Conservation (phyloP, 345 rosid species). For the Erodium maritimum region DNA sequence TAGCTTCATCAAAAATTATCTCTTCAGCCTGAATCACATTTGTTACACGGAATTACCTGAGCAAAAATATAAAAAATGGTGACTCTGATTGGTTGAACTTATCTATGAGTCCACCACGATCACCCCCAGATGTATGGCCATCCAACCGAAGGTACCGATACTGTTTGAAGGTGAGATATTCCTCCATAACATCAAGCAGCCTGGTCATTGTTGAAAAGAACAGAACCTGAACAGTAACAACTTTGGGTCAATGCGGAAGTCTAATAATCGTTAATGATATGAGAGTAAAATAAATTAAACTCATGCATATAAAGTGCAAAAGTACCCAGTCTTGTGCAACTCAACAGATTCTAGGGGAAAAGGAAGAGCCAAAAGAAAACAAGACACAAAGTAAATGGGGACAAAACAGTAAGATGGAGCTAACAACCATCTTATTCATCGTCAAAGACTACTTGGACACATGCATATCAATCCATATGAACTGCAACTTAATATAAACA, state of each 20-base stretch:
- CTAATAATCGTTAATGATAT: background rate
- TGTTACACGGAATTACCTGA: slow-evolving; percentile 39
- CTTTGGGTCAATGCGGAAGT: slow-evolving; percentile 8
- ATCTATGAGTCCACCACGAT: slow-evolving; percentile 81
- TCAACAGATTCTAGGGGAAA: background rate
- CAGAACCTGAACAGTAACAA: slow-evolving; percentile 45
- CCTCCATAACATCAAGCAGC: slow-evolving; percentile 94
- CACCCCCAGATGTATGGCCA: slow-evolving; percentile 89
- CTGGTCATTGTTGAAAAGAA: slow-evolving; percentile 97
- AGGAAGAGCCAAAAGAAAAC: background rate
- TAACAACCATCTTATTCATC: background rate
- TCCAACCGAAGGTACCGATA: slow-evolving; percentile 80
- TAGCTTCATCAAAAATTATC: background rate
- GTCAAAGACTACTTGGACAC: background rate
- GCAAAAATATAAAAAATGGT: slow-evolving; percentile 73
- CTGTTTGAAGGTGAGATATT: slow-evolving; percentile 58
- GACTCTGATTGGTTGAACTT: slow-evolving; percentile 55
- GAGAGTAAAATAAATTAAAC: background rate
- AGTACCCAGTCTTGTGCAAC: background rate
- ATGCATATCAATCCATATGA: background rate
- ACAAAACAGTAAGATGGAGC: background rate
- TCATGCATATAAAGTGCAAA: background rate
- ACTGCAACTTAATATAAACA: background rate
- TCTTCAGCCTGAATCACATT: background rate
- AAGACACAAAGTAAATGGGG: background rate